Evolutionary conservation across 495 filamentous ascomycete species (phyloP), one percentile per base, ranked within the genome.

Genomic region (Penicillium robsamsonii): DNA sequence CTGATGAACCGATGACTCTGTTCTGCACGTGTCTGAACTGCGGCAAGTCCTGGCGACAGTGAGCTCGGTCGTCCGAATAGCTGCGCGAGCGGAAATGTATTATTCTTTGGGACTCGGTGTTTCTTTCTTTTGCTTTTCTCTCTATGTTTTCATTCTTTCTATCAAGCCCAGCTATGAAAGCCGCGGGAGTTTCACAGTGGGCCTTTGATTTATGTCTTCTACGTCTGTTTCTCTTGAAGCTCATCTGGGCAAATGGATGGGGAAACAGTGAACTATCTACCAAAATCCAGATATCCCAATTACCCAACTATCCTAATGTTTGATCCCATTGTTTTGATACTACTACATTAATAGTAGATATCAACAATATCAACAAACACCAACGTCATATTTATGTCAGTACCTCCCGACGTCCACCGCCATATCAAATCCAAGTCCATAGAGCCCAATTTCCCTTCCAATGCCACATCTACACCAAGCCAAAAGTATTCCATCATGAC

Each of bases 1-100:
- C 94, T 44, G 94, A 98, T 81, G 94, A 79, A 66, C 68, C 70
- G 64, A 78, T 70, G 67, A 78, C 71, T 31, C 55, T 74, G 47
- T 75, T 75, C 62, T 78, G 75, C 62, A 79, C 79, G 27, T 81
- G 79, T 60, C 46, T 75, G 72, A 71, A 74, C 61, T 81, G 78
- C 55, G 77, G 77, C 51, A 81, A 81, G 58, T 75, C 75, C 29
- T 80, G 78, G 77, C 70, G 70, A 53, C 75, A 79, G 69, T 79
- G 59, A 66, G 56, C 35, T 56, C 29, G 15, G 18, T 9, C 22
- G 30, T 35, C 20, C 15, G 15, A 22, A 13, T 20, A 46, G 31
- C 38, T 53, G 24, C 17, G 41, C 22, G 46, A 57, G 47, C 22
- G 55, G 37, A 41, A 51, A 52, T 67, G 58, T 70, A 53, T 56